Evolutionary conservation across 2,329 filamentous ascomycete species (phyloP).

Genomic region (Amauroascus niger): DNA sequence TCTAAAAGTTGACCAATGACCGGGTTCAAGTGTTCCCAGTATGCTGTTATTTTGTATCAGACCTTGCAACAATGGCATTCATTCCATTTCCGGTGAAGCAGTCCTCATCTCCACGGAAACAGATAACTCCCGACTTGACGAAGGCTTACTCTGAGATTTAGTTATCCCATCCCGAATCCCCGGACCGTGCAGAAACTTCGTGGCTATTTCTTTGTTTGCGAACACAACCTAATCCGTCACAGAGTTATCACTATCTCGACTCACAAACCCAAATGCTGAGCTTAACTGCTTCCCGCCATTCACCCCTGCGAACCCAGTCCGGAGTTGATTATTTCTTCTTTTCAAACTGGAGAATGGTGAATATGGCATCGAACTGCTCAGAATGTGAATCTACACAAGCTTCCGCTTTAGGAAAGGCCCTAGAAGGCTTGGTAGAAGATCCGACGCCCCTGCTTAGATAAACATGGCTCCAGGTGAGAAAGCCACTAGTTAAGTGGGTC

Average conservation of each 20-base stretch:
- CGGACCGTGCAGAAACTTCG: conserved; percentile 1
- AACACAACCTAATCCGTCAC: not conserved
- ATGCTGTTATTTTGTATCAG: not conserved
- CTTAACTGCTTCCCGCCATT: not conserved
- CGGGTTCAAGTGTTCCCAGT: not conserved
- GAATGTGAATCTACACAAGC: too few relatives aligned
- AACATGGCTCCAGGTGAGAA: too few relatives aligned
- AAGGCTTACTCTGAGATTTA: not conserved
- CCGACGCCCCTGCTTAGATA: conserved; percentile 2
- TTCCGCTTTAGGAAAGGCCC: conserved; percentile 7
- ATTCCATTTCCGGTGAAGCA: conserved; percentile 4
- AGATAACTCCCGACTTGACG: not conserved
- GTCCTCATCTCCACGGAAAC: not conserved
- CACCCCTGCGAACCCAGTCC: not conserved
- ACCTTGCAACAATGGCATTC: conserved; percentile 7
- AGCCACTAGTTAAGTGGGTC: not conserved
- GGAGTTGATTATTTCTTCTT: not conserved
- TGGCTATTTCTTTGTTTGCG: not conserved
- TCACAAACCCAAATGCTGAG: not conserved
- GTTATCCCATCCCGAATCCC: not conserved
- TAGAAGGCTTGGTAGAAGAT: conserved; percentile 9
- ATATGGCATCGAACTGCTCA: not conserved
- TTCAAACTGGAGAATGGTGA: not conserved
- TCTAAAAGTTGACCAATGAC: not conserved
- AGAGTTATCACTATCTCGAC: not conserved